Evolutionary conservation across 495 filamentous ascomycete species (phyloP), one percentile per base, ranked within the genome.

Genomic region (Neurospora sp.): DNA sequence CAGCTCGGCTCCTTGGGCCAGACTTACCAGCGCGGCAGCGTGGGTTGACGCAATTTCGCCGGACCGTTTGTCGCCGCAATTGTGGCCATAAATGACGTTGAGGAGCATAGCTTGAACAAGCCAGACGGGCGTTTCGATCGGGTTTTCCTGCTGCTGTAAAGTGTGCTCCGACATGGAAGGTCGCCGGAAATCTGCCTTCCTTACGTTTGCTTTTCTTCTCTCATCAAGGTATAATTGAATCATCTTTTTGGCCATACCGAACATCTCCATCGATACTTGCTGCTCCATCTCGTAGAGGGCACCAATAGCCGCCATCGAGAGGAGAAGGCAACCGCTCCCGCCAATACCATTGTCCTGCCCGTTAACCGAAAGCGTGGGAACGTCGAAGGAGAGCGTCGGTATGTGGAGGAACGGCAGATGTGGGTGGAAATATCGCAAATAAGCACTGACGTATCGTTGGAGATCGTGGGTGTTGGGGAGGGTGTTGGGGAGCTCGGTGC

Each of bases 41-140:
- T 98, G 96, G 1, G 91, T 97, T 74, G 90, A 93, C 3, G 96
- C 96, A 75, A 96, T 97, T 79, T 97, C 93, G 41, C 93, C 93
- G 16, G 93, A 91, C 41, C 87, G 89, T 82, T 95, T 96, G 78
- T 99, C 95, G 37, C 93, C 96, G 79, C 93, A 97, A 75, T 97
- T 94, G 76, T 98, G 93, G 11, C 96, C 96, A 76, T 97, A 99
- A 12, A 98, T 91, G 41, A 98, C 92, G 81, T 97, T 98, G 48
- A 99, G 86, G 39, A 99, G 87, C 96, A 99, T 98, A 1, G 96
- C 94, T 78, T 99, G 96, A n/a, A 99, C 93, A 38, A 99, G 87
- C 96, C 96, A 98, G 69, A 98, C 85, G 3, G 96, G 96, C 14
- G 94, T 97, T 75, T 96, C 91, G 59, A 90, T 85, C 2, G 90